These are phyloP conservation scores for Alternaria viburni DNA, from an alignment of 2,329 filamentous ascomycete species.

Conservation along the genomic window DNA sequence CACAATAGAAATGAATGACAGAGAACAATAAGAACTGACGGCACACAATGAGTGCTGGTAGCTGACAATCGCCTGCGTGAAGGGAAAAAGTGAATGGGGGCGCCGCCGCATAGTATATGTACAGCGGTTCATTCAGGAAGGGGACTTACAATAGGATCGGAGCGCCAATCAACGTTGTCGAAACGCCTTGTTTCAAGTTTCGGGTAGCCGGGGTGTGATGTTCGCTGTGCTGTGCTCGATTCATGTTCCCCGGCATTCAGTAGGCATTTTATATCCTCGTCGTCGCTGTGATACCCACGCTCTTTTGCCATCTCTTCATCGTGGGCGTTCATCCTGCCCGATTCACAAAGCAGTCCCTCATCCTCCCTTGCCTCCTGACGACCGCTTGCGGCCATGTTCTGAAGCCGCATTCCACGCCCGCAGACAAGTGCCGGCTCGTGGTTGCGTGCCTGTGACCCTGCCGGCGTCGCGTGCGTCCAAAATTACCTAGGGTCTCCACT, in stretches of 20 bases:
- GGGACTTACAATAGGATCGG: constrained; percentile 39
- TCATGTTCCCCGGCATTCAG: constrained; percentile 28
- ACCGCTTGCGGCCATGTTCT: constrained; percentile 29
- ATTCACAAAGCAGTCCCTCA: constrained; percentile 30
- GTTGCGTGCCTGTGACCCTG: constrained; percentile 38
- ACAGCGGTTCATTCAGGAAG: constrained; percentile 24
- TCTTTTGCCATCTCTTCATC: constrained; percentile 29
- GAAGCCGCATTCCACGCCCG: constrained; percentile 28
- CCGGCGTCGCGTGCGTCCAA: constrained; percentile 29
- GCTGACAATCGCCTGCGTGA: constrained; percentile 44
- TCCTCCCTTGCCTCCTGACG: constrained; percentile 36
- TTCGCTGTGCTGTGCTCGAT: constrained; percentile 36
- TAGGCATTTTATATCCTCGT: constrained; percentile 39
- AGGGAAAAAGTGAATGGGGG: constrained; percentile 25
- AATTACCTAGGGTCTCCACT: constrained; percentile 27
- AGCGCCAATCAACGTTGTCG: constrained; percentile 39
- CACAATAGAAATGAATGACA: constrained; percentile 41
- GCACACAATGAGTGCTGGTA: constrained; percentile 35
- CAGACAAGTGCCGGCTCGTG: constrained; percentile 23
- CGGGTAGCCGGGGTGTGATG: constrained; percentile 32
- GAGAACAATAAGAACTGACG: constrained; percentile 37
- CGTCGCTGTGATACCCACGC: constrained; percentile 27
- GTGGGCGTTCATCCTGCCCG: constrained; percentile 20
- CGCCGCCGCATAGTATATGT: constrained; percentile 39
- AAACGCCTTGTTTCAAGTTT: constrained; percentile 47